Evolutionary conservation across 164 flowering plant genomes (phyloP), one percentile per base, ranked within the genome.

Genomic region (Stephania cephalantha): DNA sequence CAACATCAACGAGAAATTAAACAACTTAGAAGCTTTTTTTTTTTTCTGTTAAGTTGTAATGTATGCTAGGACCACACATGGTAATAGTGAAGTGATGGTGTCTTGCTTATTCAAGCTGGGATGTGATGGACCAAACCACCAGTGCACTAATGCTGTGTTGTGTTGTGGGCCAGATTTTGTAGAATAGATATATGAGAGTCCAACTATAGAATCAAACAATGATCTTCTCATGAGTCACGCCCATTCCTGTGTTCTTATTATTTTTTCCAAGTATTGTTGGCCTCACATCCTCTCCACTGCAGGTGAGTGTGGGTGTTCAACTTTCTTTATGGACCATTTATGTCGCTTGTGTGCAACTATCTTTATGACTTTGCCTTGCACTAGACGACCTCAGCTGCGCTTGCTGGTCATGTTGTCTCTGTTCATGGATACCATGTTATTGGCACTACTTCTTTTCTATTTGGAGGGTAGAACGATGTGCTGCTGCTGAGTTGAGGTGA

Each of bases 81-180:
- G 7, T 61, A n/a, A 61, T 61, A 61, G 25, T 61, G 66, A 61
- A 61, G 66, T 61, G 66, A 61, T 61, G 22, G 66, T 61, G 66
- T 25, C 20, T 61, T 22, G 8, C 25, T 61, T 15, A n/a, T 61
- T 61, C 66, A 61, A 61, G 25, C 66, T n/a, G 9, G n/a, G 66
- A 61, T 61, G 66, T 61, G 66, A 61, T 61, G 66, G 25, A 6
- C 66, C 7, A 22, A 61, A 6, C 4, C 55, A 50, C 18, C 20
- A 20, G 66, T 61, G 66, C 66, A n/a, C 25, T 15, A n/a, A 18
- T 61, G 25, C 18, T 35, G 42, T 35, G 42, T 35, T 61, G 20
- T 61, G 66, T 25, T 61, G 66, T 20, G 66, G 66, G 20, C 66
- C 66, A 61, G 65, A 58, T 61, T 61, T 61, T 25, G 20, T 61